Percentiles rank a stretch among this genome's conserved stretches.
These are phyloP conservation scores for Scenedesmus sp. DNA, from an alignment of 163 green algal species.

Conservation along the genomic window DNA sequence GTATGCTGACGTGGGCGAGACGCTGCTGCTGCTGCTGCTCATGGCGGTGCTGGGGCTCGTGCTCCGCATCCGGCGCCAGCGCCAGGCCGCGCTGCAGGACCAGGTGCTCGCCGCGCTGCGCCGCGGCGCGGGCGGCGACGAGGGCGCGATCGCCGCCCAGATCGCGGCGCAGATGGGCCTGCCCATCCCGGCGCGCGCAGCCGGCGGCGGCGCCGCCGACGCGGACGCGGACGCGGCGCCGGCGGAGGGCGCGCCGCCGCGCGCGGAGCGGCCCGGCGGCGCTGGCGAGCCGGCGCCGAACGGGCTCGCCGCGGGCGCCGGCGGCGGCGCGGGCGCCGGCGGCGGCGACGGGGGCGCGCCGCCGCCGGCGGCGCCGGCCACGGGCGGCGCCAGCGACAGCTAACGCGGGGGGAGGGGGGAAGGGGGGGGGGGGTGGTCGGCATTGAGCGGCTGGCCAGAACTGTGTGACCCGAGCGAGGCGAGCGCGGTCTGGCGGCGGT, in stretches of 20 bases:
- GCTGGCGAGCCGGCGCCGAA: no score
- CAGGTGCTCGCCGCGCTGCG: background rate
- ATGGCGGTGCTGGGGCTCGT: conserved; percentile 55
- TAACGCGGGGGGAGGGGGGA: no score
- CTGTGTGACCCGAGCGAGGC: no score
- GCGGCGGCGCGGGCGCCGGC: no score
- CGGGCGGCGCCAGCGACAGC: no score
- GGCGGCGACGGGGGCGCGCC: no score
- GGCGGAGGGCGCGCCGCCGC: background rate
- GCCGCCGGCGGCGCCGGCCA: no score
- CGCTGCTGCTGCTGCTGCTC: conserved; percentile 51
- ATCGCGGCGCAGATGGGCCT: conserved; percentile 26
- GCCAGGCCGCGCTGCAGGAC: conserved; percentile 27
- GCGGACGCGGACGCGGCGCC: background rate
- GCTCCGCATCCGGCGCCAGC: conserved; percentile 43
- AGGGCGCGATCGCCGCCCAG: conserved; percentile 24
- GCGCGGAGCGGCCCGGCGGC: no score
- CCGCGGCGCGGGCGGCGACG: background rate
- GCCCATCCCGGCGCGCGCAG: background rate
- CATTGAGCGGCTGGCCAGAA: no score
- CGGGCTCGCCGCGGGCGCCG: no score
- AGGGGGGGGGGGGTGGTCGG: no score
- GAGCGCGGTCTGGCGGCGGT: no score
- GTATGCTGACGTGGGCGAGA: conserved; percentile 45
- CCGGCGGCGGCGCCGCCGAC: background rate